A percentile compares a stretch with the other conserved stretches of the same genome.
Conservation (phyloP, 129 eudicot species). For the Ambrosia artemisiifolia region DNA sequence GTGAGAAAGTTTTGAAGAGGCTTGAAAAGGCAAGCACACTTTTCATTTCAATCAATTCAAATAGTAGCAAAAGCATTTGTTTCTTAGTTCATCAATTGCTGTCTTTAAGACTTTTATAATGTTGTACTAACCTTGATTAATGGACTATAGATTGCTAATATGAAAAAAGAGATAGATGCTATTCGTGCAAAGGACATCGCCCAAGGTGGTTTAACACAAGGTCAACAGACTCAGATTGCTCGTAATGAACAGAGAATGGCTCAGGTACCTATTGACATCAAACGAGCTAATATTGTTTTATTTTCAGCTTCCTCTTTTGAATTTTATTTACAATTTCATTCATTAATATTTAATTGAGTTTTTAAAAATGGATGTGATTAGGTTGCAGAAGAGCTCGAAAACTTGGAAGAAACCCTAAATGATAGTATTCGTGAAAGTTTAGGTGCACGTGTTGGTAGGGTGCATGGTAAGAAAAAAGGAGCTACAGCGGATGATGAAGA, state of each 20-base stretch:
- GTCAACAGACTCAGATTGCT: constrained; percentile 99
- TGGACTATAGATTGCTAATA: constrained; percentile 73
- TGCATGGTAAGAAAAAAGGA: constrained; percentile 65
- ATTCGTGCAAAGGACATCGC: constrained; percentile 96
- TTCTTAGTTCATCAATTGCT: constrained; percentile 10
- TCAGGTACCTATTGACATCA: constrained; percentile 44
- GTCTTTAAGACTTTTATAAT: background rate
- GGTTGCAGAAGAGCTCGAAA: constrained; percentile 97
- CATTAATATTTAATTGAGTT: background rate
- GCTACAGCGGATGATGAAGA: constrained; percentile 69
- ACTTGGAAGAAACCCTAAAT: constrained; percentile 89
- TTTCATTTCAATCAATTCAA: background rate
- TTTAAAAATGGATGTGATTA: constrained; percentile 27
- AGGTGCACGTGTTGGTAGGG: constrained; percentile 79
- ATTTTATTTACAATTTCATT: background rate
- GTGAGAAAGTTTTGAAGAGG: constrained; percentile 83
- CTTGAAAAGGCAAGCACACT: constrained; percentile 74
- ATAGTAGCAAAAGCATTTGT: background rate
- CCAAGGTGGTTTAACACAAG: constrained; percentile 99
- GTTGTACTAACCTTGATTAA: constrained; percentile 13
- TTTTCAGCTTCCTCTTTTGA: background rate
- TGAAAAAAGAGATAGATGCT: constrained; percentile 98
- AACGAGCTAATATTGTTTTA: background rate
- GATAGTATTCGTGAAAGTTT: constrained; percentile 95
- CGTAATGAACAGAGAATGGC: constrained; percentile 96